A percentile compares a stretch with the other conserved stretches of the same genome.
These are phyloP conservation scores for Achaetomium macrosporum DNA, from an alignment of 2,329 filamentous ascomycete genomes.

Conservation along the genomic window DNA sequence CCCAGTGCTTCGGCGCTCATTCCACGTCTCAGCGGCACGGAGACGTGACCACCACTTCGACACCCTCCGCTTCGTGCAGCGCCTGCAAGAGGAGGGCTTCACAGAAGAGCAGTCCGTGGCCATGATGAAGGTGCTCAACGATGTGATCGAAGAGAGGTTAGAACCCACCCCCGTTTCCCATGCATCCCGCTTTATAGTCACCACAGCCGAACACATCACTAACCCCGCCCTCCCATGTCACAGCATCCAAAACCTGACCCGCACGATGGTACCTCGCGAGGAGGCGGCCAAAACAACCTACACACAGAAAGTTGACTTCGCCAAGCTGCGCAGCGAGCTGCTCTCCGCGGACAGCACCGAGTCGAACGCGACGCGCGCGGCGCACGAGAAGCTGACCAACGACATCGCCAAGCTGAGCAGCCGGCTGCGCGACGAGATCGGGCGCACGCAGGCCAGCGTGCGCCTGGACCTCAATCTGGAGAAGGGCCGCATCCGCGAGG, in stretches of 20 bases:
- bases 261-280: slow-evolving; percentile 96
- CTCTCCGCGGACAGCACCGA: slow-evolving; percentile 89
- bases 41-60: slow-evolving; percentile 90
- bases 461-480: slow-evolving; percentile 90
- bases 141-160: slow-evolving; percentile 91
- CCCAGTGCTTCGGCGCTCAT: slow-evolving; percentile 40
- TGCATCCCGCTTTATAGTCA: background rate
- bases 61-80: slow-evolving; percentile 93
- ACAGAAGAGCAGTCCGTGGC: slow-evolving; percentile 91
- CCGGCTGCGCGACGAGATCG: slow-evolving; percentile 86
- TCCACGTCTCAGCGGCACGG: slow-evolving; percentile 61
- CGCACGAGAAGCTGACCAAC: slow-evolving; percentile 88
- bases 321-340: slow-evolving; percentile 90
- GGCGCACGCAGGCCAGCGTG: slow-evolving; percentile 87
- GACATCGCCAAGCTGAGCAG: slow-evolving; percentile 92
- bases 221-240: background rate
- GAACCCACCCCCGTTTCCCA: background rate
- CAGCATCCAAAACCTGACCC: slow-evolving; percentile 91
- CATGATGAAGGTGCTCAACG: slow-evolving; percentile 97
- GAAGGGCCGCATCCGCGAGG: slow-evolving; percentile 92
- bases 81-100: slow-evolving; percentile 84
- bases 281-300: slow-evolving; percentile 78
- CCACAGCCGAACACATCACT: background rate
- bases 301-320: slow-evolving; percentile 93
- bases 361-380: slow-evolving; percentile 76